Evolutionary conservation across 2,329 filamentous ascomycete species (phyloP).

Genomic region (Macrophomina pseudophaseolina): DNA sequence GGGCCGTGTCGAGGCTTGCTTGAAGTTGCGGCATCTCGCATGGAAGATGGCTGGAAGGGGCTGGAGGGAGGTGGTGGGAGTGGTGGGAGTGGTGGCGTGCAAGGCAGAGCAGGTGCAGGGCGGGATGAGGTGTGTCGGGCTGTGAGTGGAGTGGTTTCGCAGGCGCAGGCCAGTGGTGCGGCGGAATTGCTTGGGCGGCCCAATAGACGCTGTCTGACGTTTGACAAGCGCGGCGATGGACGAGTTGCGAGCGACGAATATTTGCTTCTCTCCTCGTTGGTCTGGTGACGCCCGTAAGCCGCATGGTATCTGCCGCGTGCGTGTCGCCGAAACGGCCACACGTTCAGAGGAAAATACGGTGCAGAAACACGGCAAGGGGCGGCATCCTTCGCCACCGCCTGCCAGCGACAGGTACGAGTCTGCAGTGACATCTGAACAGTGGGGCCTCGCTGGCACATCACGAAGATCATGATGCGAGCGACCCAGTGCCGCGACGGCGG

Average conservation of each 20-base stretch:
- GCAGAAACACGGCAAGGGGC: conserved; percentile 11
- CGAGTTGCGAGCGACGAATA: conserved; percentile 11
- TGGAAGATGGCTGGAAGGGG: conserved; percentile 14
- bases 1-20: conserved; percentile 1
- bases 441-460: neutral
- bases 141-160: conserved; percentile 25
- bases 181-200: neutral
- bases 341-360: neutral
- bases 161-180: neutral
- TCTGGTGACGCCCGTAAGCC: conserved; percentile 21
- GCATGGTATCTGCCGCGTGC: conserved; percentile 7
- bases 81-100: neutral
- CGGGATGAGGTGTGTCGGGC: conserved; percentile 20
- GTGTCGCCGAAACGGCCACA: conserved; percentile 6
- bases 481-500: neutral
- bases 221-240: conserved; percentile 1
- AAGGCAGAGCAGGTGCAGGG: conserved; percentile 4
- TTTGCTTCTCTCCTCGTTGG: neutral
- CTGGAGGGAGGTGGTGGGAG: no score
- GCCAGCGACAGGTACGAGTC: neutral
- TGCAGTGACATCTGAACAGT: conserved; percentile 16
- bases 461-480: conserved; percentile 15
- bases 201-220: conserved; percentile 20
- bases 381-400: neutral
- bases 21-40: conserved; percentile 11